Percentiles rank a stretch among this genome's conserved stretches.
These are phyloP conservation scores for Yamadazyma membranifaciens DNA, from an alignment of 1,139 yeast species.

Conservation along the genomic window DNA sequence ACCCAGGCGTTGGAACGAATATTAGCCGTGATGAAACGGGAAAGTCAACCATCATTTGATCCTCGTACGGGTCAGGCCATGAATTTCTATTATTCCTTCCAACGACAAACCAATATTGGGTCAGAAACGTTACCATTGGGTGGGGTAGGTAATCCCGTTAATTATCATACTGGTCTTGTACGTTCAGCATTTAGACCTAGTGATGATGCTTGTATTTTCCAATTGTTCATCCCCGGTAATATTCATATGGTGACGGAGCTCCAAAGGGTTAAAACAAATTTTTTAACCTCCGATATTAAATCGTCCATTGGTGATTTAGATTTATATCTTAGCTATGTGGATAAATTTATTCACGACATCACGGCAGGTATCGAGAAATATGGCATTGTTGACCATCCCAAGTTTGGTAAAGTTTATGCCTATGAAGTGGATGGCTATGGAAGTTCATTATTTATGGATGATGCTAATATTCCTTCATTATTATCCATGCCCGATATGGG, in stretches of 20 bases:
- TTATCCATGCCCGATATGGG: slow-evolving; percentile 83
- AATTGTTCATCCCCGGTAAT: slow-evolving; percentile 83
- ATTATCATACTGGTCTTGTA: slow-evolving; percentile 64
- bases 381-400: slow-evolving; percentile 67
- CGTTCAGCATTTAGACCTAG: slow-evolving; percentile 91
- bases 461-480: slow-evolving; percentile 85
- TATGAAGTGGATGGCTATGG: slow-evolving; percentile 92
- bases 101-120: slow-evolving; percentile 71
- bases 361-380: slow-evolving; percentile 57
- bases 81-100: slow-evolving; percentile 61
- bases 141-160: slow-evolving; percentile 85
- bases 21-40: slow-evolving; percentile 55
- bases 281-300: slow-evolving; percentile 6
- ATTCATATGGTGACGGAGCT: slow-evolving; percentile 74
- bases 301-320: slow-evolving; percentile 11
- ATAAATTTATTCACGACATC: slow-evolving; percentile 42
- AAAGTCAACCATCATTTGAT: slow-evolving; percentile 63
- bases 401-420: slow-evolving; percentile 76
- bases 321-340: slow-evolving; percentile 20
- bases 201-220: slow-evolving; percentile 82
- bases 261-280: slow-evolving; percentile 24
- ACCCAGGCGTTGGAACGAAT: slow-evolving; percentile 54
- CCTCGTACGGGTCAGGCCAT: slow-evolving; percentile 51
- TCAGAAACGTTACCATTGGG: slow-evolving; percentile 76
- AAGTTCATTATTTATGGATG: slow-evolving; percentile 74